Conservation (phyloP, 1,284 basidiomycete genomes). For the Ustilago esculenta region DNA sequence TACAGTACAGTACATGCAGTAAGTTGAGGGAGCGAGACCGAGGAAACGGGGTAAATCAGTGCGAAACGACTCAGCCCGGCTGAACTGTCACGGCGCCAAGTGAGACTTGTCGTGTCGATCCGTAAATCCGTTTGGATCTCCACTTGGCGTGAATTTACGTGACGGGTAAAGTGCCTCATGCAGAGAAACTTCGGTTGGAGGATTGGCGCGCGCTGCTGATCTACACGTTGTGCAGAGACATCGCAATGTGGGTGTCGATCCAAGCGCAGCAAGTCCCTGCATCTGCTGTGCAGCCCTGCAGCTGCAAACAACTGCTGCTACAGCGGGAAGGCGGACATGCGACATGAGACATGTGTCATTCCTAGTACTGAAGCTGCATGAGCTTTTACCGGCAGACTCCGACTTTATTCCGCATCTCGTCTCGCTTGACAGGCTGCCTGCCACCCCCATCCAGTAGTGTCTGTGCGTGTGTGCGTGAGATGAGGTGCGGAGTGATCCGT, state of each 20-base stretch:
- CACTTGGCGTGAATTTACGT: not conserved
- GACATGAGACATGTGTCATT: too few species aligned
- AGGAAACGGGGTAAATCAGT: not conserved
- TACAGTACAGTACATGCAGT: not conserved
- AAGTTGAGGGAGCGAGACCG: not conserved
- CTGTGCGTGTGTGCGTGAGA: too few species aligned
- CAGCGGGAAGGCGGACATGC: too few species aligned
- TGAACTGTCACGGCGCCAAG: not conserved
- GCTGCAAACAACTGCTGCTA: too few species aligned
- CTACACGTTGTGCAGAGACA: not conserved
- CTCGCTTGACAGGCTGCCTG: too few species aligned
- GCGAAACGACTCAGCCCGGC: not conserved
- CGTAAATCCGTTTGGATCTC: too few species aligned
- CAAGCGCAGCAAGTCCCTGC: not conserved
- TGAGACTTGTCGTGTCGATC: not conserved
- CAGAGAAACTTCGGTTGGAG: slow-evolving; percentile 1
- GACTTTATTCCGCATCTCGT: too few species aligned
- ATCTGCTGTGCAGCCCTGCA: too few species aligned
- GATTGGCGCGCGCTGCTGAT: not conserved
- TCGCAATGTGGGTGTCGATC: not conserved
- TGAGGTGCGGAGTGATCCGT: too few species aligned
- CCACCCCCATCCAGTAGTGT: too few species aligned
- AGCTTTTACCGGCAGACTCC: too few species aligned
- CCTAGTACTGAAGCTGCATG: too few species aligned
- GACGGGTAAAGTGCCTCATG: slow-evolving; percentile 7